These are phyloP conservation scores for Apiotrichum sp. DNA, from an alignment of 1,284 basidiomycete genomes.

Conservation along the genomic window DNA sequence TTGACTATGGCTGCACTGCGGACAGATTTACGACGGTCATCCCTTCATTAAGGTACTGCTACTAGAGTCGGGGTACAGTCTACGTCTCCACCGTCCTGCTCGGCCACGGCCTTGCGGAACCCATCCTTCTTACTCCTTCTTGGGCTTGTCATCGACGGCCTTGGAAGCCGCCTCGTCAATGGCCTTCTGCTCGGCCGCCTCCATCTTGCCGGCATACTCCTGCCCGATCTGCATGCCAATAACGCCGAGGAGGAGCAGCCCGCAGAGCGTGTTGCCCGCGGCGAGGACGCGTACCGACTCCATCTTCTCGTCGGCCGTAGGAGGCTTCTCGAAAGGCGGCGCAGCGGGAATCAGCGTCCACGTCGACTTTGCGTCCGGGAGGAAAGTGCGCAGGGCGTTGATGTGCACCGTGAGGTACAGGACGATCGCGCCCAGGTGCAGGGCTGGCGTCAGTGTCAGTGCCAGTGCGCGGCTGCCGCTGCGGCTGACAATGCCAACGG, in stretches of 20 bases:
- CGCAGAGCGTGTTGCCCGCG: constrained; percentile 77
- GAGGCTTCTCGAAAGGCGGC: constrained; percentile 53
- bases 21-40: too few relatives aligned
- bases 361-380: constrained; percentile 35
- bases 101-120: too few relatives aligned
- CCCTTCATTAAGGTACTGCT: too few relatives aligned
- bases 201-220: constrained; percentile 68
- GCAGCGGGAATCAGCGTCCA: constrained; percentile 44
- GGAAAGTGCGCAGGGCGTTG: constrained; percentile 61
- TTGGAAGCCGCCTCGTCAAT: constrained; percentile 41
- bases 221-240: constrained; percentile 64
- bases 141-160: constrained; percentile 18
- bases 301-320: constrained; percentile 60
- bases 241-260: constrained; percentile 54
- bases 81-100: too few relatives aligned
- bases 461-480: too few relatives aligned
- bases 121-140: constrained; percentile 27
- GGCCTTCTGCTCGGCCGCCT: constrained; percentile 57
- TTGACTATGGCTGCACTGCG: too few relatives aligned
- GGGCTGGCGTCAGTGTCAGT: constrained; percentile 49
- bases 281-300: constrained; percentile 72
- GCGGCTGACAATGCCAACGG: too few relatives aligned
- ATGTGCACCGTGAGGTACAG: constrained; percentile 75
- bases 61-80: too few relatives aligned
- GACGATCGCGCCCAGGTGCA: constrained; percentile 65